Percentiles rank a stretch among this genome's conserved stretches.
Conservation (phyloP, 2,329 filamentous ascomycete species). For the Epichloe scottii region DNA sequence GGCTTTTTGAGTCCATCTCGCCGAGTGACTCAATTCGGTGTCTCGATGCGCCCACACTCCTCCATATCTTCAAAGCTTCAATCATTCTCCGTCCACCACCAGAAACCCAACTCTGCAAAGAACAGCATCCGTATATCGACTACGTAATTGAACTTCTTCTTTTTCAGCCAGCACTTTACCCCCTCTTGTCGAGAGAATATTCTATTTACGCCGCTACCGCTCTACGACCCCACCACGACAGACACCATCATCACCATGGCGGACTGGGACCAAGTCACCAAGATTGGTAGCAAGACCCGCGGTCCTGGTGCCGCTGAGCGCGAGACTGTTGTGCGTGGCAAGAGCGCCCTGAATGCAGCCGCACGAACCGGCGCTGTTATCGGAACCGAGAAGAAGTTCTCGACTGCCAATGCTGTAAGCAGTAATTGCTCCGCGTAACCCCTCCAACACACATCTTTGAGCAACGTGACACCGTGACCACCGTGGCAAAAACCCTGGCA, state of each 20-base stretch:
- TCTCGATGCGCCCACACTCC: constrained; percentile 18
- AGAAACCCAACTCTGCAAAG: neutral
- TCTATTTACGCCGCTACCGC: neutral
- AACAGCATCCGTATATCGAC: neutral
- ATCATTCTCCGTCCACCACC: constrained; percentile 3
- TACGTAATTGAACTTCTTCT: neutral
- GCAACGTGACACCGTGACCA: neutral
- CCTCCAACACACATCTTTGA: neutral
- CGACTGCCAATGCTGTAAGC: constrained; percentile 53
- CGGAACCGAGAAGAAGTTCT: constrained; percentile 83
- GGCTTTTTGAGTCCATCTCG: constrained; percentile 14
- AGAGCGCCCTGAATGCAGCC: constrained; percentile 75
- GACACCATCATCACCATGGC: constrained; percentile 44
- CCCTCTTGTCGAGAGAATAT: neutral
- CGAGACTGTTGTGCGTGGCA: constrained; percentile 83
- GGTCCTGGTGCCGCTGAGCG: constrained; percentile 53
- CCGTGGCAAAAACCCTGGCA: neutral
- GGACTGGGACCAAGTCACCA: constrained; percentile 78
- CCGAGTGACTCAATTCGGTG: constrained; percentile 25
- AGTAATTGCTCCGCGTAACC: neutral
- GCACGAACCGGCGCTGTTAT: constrained; percentile 66
- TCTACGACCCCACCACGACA: constrained; percentile 8
- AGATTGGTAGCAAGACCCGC: constrained; percentile 81
- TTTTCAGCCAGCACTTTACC: neutral
- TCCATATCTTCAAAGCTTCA: constrained; percentile 14